phyloP scores from a whole-genome alignment of 1,284 basidiomycete species.

The Marasmius sp. region DNA sequence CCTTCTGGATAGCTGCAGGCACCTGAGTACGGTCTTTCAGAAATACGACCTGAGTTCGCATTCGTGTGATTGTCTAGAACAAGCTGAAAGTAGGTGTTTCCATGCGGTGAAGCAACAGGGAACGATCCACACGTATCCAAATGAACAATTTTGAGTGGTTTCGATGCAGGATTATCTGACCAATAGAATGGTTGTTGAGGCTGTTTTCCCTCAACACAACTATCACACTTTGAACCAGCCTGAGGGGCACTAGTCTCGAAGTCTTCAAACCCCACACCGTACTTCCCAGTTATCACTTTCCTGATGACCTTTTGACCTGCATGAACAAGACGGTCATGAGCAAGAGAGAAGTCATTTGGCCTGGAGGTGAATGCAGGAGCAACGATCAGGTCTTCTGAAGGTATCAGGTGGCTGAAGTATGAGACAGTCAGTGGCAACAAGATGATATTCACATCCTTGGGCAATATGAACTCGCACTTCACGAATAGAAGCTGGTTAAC shows the following conservation, averaged over 20 bases:
- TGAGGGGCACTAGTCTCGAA: neutral
- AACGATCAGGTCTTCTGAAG: neutral
- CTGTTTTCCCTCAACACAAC: neutral
- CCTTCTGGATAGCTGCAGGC: neutral
- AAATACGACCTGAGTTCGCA: neutral
- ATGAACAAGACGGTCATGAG: neutral
- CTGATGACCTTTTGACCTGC: neutral
- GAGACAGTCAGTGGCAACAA: too few species aligned
- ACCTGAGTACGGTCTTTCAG: neutral
- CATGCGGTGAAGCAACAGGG: neutral
- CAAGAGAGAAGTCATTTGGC: neutral
- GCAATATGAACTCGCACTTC: neutral
- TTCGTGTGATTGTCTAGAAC: conserved; percentile 4
- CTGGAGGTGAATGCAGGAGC: neutral
- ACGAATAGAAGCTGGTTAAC: neutral
- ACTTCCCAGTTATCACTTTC: neutral
- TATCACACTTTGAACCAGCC: neutral
- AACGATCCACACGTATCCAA: conserved; percentile 7
- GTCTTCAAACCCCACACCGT: neutral
- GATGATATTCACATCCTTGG: too few species aligned
- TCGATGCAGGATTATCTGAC: neutral
- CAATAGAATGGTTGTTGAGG: neutral
- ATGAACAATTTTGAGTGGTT: neutral
- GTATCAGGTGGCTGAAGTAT: too few species aligned
- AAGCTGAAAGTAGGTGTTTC: neutral